Evolutionary conservation across 306 rosid species (phyloP).

Genomic region (Spatholobus suberectus): DNA sequence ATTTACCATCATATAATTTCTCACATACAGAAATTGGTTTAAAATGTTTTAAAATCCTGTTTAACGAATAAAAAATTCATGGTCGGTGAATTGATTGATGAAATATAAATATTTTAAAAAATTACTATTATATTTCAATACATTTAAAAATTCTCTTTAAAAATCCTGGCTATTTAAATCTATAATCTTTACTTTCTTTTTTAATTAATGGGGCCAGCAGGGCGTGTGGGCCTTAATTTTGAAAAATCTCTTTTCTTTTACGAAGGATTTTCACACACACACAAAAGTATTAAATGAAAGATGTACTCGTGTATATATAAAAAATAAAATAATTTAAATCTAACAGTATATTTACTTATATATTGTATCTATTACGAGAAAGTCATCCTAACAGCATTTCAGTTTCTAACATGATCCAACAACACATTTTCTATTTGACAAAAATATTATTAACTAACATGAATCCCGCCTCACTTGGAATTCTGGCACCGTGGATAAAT

Average conservation of each 20-base stretch:
- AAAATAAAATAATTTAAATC: too few relatives aligned
- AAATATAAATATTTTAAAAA: neutral
- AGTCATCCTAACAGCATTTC: neutral
- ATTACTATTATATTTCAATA: neutral
- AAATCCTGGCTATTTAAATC: neutral
- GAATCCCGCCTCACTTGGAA: neutral
- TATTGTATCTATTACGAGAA: neutral
- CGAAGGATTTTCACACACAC: neutral
- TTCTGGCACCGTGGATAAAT: too few relatives aligned
- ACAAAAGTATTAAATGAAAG: neutral
- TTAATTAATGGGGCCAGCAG: neutral
- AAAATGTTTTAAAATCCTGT: neutral
- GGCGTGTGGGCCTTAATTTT: neutral
- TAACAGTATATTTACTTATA: too few relatives aligned
- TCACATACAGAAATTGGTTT: neutral
- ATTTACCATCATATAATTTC: neutral
- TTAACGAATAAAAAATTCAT: neutral
- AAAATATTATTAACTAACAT: neutral
- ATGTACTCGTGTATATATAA: neutral
- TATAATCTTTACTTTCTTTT: neutral
- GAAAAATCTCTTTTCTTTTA: neutral
- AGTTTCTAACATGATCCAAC: neutral
- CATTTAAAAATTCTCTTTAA: too few relatives aligned
- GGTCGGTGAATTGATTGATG: neutral
- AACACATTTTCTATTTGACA: neutral